phyloP scores from a whole-genome alignment of 2,329 filamentous ascomycete species.

The Apiospora arundinis region DNA sequence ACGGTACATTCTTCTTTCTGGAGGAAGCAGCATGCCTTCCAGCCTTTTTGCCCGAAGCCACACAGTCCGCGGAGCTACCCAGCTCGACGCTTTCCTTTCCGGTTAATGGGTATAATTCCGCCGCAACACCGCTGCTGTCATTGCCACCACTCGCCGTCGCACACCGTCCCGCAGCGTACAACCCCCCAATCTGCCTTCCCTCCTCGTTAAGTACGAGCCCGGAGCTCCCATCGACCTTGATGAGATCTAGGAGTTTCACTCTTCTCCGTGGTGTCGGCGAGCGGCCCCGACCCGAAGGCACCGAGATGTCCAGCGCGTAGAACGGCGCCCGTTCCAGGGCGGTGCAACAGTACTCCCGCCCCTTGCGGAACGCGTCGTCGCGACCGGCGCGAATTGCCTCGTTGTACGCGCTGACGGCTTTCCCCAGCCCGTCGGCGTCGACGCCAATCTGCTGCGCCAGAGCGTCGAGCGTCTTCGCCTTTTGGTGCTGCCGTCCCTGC shows the following conservation, averaged over 20 bases:
- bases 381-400: not conserved
- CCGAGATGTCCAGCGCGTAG: not conserved
- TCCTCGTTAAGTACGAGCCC: not conserved
- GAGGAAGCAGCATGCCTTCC: not conserved
- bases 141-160: not conserved
- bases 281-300: not conserved
- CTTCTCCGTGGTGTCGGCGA: not conserved
- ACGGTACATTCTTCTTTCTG: not conserved
- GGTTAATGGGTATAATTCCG: not conserved
- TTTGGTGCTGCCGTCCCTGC: not conserved
- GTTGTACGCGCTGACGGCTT: constrained; percentile 11
- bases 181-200: not conserved
- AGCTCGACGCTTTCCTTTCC: not conserved
- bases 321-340: not conserved
- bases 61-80: not conserved
- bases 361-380: not conserved
- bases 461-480: not conserved
- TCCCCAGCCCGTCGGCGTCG: constrained; percentile 5
- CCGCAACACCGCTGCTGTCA: not conserved
- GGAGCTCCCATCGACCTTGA: not conserved
- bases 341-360: not conserved
- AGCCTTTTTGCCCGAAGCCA: not conserved
- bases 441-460: not conserved
- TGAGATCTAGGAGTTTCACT: not conserved
- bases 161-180: not conserved